Evolutionary conservation across 2,329 filamentous ascomycete genomes (phyloP).

Genomic region (Teratosphaeria epicoccoides): DNA sequence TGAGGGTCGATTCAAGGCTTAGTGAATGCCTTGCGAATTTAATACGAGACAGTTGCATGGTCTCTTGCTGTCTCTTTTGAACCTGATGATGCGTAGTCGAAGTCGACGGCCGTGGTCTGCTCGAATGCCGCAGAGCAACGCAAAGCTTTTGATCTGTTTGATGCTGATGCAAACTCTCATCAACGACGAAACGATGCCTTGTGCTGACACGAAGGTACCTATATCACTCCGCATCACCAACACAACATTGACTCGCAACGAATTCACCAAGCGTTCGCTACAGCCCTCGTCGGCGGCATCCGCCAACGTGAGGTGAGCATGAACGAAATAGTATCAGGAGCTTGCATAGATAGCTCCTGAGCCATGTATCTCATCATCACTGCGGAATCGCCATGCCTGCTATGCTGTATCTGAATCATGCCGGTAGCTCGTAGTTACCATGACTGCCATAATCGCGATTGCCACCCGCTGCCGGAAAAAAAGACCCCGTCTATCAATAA

Average conservation of each 20-base stretch:
- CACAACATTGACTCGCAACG: too few species aligned
- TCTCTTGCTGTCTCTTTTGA: neutral
- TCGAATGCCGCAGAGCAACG: too few species aligned
- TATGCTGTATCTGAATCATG: neutral
- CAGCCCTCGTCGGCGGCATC: too few species aligned
- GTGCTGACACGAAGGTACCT: too few species aligned
- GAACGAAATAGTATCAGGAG: too few species aligned
- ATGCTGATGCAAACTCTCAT: neutral
- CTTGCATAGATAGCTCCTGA: too few species aligned
- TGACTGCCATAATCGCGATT: neutral
- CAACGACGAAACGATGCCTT: neutral
- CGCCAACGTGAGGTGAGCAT: too few species aligned
- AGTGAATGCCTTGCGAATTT: too few species aligned
- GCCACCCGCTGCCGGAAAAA: neutral
- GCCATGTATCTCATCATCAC: neutral
- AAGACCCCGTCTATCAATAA: neutral
- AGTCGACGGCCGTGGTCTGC: neutral
- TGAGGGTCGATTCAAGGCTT: conserved; percentile 55
- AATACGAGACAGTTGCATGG: neutral
- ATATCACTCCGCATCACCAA: too few species aligned
- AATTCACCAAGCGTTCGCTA: too few species aligned
- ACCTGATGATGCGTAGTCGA: neutral
- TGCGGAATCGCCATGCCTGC: neutral
- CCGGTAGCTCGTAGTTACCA: neutral
- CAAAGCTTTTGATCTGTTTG: neutral